Evolutionary conservation across 768 basidiomycete species (phyloP).

Genomic region (Boletus rufocinnamomeus): DNA sequence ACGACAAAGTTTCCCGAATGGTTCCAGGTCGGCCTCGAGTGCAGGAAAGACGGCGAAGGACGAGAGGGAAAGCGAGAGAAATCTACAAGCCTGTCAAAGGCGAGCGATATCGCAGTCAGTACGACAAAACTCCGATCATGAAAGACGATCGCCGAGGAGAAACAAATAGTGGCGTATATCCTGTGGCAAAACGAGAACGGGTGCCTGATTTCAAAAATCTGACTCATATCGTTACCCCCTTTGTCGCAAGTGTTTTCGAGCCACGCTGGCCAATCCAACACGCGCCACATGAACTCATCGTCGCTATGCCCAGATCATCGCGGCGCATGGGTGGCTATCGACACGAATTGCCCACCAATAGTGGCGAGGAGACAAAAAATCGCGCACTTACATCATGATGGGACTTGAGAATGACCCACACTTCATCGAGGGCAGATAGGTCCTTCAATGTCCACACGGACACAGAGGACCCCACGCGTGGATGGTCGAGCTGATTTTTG

Average conservation of each 20-base stretch:
- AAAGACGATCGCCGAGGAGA: constrained; percentile 22
- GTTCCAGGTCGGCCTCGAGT: constrained; percentile 63
- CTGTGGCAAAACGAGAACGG: constrained; percentile 8
- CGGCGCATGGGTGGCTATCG: constrained; percentile 4
- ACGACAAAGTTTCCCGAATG: constrained; percentile 55
- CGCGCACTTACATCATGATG: constrained; percentile 58
- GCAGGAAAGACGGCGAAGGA: constrained; percentile 53
- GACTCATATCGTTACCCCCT: constrained; percentile 20
- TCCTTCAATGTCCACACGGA: constrained; percentile 53
- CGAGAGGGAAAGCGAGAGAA: constrained; percentile 52
- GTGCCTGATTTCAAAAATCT: constrained; percentile 25
- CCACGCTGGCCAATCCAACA: constrained; percentile 1
- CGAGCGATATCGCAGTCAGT: constrained; percentile 19
- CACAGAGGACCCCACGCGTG: constrained; percentile 30
- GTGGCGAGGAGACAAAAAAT: neutral
- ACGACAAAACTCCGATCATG: constrained; percentile 17
- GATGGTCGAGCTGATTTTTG: constrained; percentile 17
- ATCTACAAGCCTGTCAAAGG: constrained; percentile 50
- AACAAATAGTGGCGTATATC: constrained; percentile 4
- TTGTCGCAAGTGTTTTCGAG: neutral
- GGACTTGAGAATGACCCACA: constrained; percentile 59
- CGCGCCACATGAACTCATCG: neutral
- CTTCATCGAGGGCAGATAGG: constrained; percentile 36
- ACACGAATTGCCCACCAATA: neutral
- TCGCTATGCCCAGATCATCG: neutral